Percentiles rank a stretch among this genome's conserved stretches.
Evolutionary conservation across 257 asterid species (phyloP).

Genomic region (Capsicum rhomboideum): DNA sequence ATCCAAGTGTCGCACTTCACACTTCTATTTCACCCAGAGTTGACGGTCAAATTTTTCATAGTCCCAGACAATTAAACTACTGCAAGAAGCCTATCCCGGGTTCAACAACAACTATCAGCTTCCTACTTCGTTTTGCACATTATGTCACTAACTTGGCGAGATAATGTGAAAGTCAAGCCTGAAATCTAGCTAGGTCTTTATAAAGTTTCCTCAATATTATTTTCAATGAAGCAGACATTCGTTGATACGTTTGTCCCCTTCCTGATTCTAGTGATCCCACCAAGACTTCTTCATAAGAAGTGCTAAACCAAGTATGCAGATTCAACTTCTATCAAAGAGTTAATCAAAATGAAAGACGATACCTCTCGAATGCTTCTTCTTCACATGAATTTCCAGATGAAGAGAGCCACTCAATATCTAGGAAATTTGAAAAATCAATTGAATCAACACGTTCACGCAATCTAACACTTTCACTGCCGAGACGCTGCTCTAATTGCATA

Average conservation of each 20-base stretch:
- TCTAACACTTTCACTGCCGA: conserved; percentile 31
- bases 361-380: conserved; percentile 81
- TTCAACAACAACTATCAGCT: neutral
- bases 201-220: neutral
- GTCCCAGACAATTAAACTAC: neutral
- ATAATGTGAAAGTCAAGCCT: neutral
- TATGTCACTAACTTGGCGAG: neutral
- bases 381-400: conserved; percentile 91
- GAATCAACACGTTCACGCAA: conserved; percentile 41
- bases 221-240: neutral
- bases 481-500: conserved; percentile 27
- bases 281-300: neutral
- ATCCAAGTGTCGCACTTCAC: neutral
- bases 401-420: conserved; percentile 73
- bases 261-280: neutral
- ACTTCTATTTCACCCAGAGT: neutral
- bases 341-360: neutral
- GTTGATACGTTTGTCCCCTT: neutral
- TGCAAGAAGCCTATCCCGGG: neutral
- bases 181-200: neutral
- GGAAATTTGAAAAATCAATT: conserved; percentile 62
- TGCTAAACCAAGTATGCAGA: neutral
- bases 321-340: neutral
- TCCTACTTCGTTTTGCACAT: neutral
- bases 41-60: neutral